phyloP scores from a whole-genome alignment of 2,329 filamentous ascomycete species.

The Fusarium aywerte region DNA sequence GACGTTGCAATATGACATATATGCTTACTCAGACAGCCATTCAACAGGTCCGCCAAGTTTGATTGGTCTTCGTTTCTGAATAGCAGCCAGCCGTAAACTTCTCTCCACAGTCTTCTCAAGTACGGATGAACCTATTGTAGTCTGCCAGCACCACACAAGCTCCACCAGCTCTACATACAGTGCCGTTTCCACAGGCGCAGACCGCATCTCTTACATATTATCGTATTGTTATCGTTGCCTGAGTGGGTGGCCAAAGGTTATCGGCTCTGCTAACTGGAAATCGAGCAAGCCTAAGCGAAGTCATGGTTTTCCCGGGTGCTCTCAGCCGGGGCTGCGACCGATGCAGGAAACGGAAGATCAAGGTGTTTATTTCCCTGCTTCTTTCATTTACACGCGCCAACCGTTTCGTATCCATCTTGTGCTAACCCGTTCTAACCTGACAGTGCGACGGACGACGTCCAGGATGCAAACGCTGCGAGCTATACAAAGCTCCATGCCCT shows the following conservation, averaged over 20 bases:
- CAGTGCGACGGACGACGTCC: conserved; percentile 32
- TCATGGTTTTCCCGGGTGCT: conserved; percentile 31
- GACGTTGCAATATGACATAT: not conserved
- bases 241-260: not conserved
- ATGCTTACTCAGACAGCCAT: conserved; percentile 13
- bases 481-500: conserved; percentile 31
- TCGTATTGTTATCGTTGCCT: not conserved
- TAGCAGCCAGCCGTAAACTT: conserved; percentile 3
- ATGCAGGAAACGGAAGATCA: conserved; percentile 33
- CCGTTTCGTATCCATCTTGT: not conserved
- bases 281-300: not conserved
- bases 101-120: conserved; percentile 6
- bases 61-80: conserved; percentile 9
- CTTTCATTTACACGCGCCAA: too few species aligned
- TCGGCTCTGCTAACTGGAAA: too few species aligned
- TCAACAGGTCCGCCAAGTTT: not conserved
- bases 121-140: not conserved
- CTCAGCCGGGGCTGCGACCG: conserved; percentile 30
- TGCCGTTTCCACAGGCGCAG: not conserved
- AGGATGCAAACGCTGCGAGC: conserved; percentile 31
- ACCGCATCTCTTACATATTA: not conserved
- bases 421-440: not conserved
- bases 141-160: not conserved
- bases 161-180: conserved; percentile 6
- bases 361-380: conserved; percentile 2